Evolutionary conservation across 306 rosid genomes (phyloP).

Genomic region (Echinosophora koreensis): DNA sequence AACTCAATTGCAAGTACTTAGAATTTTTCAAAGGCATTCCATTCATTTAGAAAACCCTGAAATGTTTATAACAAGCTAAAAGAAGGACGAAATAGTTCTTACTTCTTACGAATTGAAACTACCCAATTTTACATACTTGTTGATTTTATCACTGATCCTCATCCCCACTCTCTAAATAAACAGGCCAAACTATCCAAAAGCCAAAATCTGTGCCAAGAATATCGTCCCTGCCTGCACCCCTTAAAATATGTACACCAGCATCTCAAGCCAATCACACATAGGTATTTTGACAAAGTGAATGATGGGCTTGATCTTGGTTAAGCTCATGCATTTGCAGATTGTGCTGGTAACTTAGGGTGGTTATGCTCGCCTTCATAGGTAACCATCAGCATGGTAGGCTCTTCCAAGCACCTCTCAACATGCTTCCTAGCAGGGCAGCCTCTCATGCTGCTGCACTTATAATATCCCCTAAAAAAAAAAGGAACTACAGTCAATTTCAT

Average conservation of each 20-base stretch:
- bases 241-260: constrained; percentile 78
- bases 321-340: constrained; percentile 79
- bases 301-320: constrained; percentile 48
- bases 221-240: constrained; percentile 57
- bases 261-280: constrained; percentile 59
- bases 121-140: constrained; percentile 64
- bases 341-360: constrained; percentile 82
- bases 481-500: constrained; percentile 37
- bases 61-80: constrained; percentile 59
- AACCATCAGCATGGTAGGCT: constrained; percentile 91
- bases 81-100: constrained; percentile 57
- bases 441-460: constrained; percentile 99
- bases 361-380: constrained; percentile 99
- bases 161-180: constrained; percentile 48
- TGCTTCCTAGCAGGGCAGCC: constrained; percentile 99
- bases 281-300: constrained; percentile 38
- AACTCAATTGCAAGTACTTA: constrained; percentile 12
- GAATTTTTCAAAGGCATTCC: constrained; percentile 48
- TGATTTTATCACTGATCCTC: constrained; percentile 46
- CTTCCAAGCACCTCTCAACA: constrained; percentile 96
- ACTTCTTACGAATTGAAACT: constrained; percentile 48
- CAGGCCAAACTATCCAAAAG: constrained; percentile 53
- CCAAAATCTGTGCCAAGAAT: constrained; percentile 50
- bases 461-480: constrained; percentile 84
- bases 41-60: constrained; percentile 54